Base-by-base conservation (phyloP, 352 stramenopile genomes). In the Phytopythium chamaehyphon region DNA sequence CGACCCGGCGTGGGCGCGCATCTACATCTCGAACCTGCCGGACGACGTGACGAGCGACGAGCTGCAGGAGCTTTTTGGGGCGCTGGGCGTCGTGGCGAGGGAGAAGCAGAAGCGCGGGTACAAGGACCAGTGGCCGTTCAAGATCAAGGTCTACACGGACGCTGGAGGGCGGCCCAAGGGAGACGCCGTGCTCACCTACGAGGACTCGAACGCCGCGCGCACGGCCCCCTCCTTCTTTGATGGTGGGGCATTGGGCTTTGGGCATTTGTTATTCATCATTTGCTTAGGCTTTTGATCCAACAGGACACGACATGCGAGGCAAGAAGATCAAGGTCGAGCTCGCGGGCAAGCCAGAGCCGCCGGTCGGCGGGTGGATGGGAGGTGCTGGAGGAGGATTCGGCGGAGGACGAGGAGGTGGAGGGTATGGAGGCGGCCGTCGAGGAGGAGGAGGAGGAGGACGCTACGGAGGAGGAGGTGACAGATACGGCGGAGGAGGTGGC, bases 91-190 rank as follows among this genome's bases (percentile, higher is more conserved):
- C 26, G 80, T 95, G 40, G 85, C 83, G 6, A 64, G 81, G 11
- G 83, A 93, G 62, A 93, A 93, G 63, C 85, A 93, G 55, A 92
- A 92, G 63, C 78, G 85, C 40, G 85, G 83, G 1, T 93, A 84
- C 66, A 92, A 92, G 56, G 82, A 95, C 56, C 81, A 95, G 55
- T 95, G 85, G 83, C 85, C 85, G 31, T 95, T 85, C 63, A 95
- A 95, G 71, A 93, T 95, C 64, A 95, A 91, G 59, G 75, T 95
- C 26, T 95, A 95, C 62, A 80, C 79, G 55, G 84, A 93, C 49
- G 65, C 85, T 12, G 66, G 64, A 49, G 83, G 83, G 10, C 50
- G 78, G 37, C 62, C 69, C 40, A 95, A 95, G 69, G 85, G 85
- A 36, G 85, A 95, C 47, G 85, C 85, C 6, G 81, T 93, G 37